phyloP scores from a whole-genome alignment of 805 yeast genomes.

The Ogataea minuta region DNA sequence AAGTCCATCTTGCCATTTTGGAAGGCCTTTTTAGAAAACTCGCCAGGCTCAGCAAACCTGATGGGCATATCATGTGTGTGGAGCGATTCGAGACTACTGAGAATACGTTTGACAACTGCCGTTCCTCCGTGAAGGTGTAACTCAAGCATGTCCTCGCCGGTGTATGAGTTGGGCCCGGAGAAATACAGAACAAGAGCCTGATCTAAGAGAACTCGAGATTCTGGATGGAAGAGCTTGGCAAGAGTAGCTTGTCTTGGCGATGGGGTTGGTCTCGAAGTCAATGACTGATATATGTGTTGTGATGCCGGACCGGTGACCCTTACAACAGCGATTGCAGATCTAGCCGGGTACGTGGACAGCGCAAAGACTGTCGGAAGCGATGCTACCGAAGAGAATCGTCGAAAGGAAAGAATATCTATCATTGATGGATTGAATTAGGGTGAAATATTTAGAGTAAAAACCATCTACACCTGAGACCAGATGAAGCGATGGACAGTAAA shows the following conservation, averaged over 20 bases:
- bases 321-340: slow-evolving; percentile 84
- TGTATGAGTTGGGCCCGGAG: slow-evolving; percentile 72
- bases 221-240: slow-evolving; percentile 51
- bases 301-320: slow-evolving; percentile 77
- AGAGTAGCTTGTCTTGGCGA: slow-evolving; percentile 55
- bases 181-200: slow-evolving; percentile 73
- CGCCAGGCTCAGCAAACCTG: slow-evolving; percentile 90
- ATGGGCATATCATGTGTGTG: slow-evolving; percentile 50
- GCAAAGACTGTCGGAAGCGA: slow-evolving; percentile 78
- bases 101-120: slow-evolving; percentile 72
- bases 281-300: slow-evolving; percentile 38
- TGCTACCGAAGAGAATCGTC: neutral
- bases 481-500: neutral
- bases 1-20: slow-evolving; percentile 80
- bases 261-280: slow-evolving; percentile 47
- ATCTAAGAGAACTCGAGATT: slow-evolving; percentile 52
- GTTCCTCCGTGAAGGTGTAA: slow-evolving; percentile 93
- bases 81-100: slow-evolving; percentile 55
- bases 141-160: slow-evolving; percentile 90
- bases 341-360: slow-evolving; percentile 70
- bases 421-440: slow-evolving; percentile 3
- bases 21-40: slow-evolving; percentile 85
- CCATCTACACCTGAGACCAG: slow-evolving; percentile 9
- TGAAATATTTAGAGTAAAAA: slow-evolving; percentile 5
- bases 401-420: neutral